Base-by-base conservation (phyloP, 2,329 filamentous ascomycete species). In the Fusarium sp. region DNA sequence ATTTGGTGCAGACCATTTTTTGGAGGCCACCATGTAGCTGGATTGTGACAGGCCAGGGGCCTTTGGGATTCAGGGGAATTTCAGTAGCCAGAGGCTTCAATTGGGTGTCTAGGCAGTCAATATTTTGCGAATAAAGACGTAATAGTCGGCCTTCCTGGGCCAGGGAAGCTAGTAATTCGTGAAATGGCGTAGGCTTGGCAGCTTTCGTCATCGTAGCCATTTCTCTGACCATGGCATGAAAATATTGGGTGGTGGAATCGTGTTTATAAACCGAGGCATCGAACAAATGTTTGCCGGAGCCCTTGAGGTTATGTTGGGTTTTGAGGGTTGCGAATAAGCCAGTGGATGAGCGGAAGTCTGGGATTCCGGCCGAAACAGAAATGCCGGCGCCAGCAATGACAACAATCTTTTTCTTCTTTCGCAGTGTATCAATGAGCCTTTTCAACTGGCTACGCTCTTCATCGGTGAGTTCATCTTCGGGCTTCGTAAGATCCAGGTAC, bases 1-100 rank as follows among this genome's bases (percentile, higher is more conserved):
- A 99, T 79, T 98, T 98, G 43, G 93, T 93, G 80, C 96, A 99
- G 18, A 97, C 92, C 95, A 98, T 98, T 78, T 97, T 96, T 74
- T 94, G 91, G 35, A 99, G 86, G 20, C 95, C 94, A 37, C 96
- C 96, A 74, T 99, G 96, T 11, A 99, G 86, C 79, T 98, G 96
- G 64, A 99, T 89, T 1, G 96, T 97, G 70, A 89, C 90, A 5
- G 96, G 96, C 96, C 96, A 99, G 18, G 94, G 94, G 1, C 90
- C 94, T 77, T 96, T 97, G 69, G 88, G 71, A 65, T 91, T 91
- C 15, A 99, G 84, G 2, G 96, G 96, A 3, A 97, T 90, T 52
- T 87, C 86, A 1, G 96, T 98, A 26, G 87, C 86, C 11, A 99
- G 84, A 5, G 95, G 94, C 46, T 89, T 84, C 79, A 99, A 86